Evolutionary conservation across 2,329 filamentous ascomycete genomes (phyloP).

Genomic region (Trichoderma brevicompactum): DNA sequence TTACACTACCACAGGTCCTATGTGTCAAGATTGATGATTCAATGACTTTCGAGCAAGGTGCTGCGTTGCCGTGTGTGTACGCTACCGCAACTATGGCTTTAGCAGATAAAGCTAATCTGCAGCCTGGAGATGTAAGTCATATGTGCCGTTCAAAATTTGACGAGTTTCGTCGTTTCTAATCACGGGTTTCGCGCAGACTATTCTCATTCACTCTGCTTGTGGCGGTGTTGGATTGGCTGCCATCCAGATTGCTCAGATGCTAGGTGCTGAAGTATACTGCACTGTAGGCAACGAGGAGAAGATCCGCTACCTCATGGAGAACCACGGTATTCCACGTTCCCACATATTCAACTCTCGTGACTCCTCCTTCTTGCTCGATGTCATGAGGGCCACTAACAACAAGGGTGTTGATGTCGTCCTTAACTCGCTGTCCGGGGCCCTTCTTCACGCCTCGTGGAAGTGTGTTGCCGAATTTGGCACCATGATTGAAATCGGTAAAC

Average conservation of each 20-base stretch:
- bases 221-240: slow-evolving; percentile 44
- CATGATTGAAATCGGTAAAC: background rate
- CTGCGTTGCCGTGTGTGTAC: slow-evolving; percentile 14
- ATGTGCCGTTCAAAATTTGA: too few species aligned
- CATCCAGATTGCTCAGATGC: slow-evolving; percentile 38
- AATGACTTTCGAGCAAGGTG: slow-evolving; percentile 20
- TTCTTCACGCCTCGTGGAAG: background rate
- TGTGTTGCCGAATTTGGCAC: background rate
- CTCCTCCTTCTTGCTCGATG: slow-evolving; percentile 38
- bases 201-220: slow-evolving; percentile 44
- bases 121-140: too few species aligned
- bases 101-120: slow-evolving; percentile 38
- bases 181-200: slow-evolving; percentile 31
- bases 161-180: slow-evolving; percentile 1
- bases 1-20: background rate
- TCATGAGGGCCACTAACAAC: slow-evolving; percentile 38
- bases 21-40: slow-evolving; percentile 14
- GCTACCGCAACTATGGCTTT: slow-evolving; percentile 34
- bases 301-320: slow-evolving; percentile 38
- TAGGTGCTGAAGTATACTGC: slow-evolving; percentile 41
- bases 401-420: background rate
- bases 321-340: slow-evolving; percentile 39
- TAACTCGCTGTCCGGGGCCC: background rate
- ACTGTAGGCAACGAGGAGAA: slow-evolving; percentile 46
- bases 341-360: slow-evolving; percentile 44